Evolutionary conservation across 2,329 filamentous ascomycete genomes (phyloP).

Genomic region (Aspergillus persii): DNA sequence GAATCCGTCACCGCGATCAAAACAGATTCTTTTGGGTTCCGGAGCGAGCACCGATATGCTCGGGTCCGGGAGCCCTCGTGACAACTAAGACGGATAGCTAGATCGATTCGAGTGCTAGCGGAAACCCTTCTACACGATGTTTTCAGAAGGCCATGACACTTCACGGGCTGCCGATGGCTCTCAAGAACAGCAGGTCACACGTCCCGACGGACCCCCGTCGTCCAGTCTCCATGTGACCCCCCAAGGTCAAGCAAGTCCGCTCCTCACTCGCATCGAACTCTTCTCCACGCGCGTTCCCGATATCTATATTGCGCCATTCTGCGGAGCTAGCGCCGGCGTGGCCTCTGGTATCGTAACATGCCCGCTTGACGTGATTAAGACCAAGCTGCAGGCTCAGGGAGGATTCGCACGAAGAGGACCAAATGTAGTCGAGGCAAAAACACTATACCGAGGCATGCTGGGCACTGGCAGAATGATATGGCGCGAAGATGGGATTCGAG

Average conservation of each 20-base stretch:
- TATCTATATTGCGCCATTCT: constrained; percentile 71
- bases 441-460: constrained; percentile 77
- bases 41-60: constrained; percentile 42
- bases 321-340: constrained; percentile 85
- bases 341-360: constrained; percentile 93
- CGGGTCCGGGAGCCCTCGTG: constrained; percentile 42
- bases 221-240: constrained; percentile 26
- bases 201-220: constrained; percentile 22
- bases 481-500: constrained; percentile 80
- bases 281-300: constrained; percentile 52
- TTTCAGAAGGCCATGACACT: constrained; percentile 44
- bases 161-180: constrained; percentile 32
- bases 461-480: constrained; percentile 86
- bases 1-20: constrained; percentile 10
- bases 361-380: constrained; percentile 98
- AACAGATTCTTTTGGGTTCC: constrained; percentile 32
- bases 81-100: constrained; percentile 34
- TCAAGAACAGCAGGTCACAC: constrained; percentile 27
- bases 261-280: constrained; percentile 40
- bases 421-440: constrained; percentile 43
- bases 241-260: constrained; percentile 27
- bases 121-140: constrained; percentile 37
- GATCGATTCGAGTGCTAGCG: constrained; percentile 33
- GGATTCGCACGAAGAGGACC: constrained; percentile 61
- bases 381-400: constrained; percentile 92